Evolutionary conservation across 2,329 filamentous ascomycete genomes (phyloP).

Genomic region (Talaromyces sp.): DNA sequence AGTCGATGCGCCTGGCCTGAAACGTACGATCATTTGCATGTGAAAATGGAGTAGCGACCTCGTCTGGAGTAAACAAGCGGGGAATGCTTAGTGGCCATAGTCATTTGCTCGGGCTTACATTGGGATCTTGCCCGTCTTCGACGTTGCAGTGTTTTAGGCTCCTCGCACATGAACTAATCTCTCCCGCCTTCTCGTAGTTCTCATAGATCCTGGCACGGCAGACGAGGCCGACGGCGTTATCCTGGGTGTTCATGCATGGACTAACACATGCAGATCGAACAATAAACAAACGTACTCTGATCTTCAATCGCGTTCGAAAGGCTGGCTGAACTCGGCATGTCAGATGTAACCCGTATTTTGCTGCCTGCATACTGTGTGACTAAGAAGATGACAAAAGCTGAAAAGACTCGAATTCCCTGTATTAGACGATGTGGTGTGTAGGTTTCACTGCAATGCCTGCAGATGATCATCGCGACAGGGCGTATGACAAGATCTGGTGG

Average conservation of each 20-base stretch:
- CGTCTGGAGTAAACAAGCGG: not conserved
- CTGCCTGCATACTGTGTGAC: not conserved
- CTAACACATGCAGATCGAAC: not conserved
- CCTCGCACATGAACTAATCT: not conserved
- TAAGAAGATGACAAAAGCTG: not conserved
- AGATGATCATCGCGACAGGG: not conserved
- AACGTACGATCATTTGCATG: not conserved
- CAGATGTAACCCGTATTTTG: not conserved
- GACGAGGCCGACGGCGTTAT: not conserved
- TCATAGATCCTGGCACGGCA: not conserved
- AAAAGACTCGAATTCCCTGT: not conserved
- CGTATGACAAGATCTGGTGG: conserved; percentile 5
- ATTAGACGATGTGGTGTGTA: not conserved
- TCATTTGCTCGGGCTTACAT: not conserved
- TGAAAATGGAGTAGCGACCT: not conserved
- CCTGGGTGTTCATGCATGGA: conserved; percentile 6
- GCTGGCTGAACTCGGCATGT: not conserved
- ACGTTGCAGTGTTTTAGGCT: not conserved
- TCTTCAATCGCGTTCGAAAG: not conserved
- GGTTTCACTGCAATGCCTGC: not conserved
- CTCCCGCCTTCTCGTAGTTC: not conserved
- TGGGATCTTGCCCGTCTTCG: not conserved
- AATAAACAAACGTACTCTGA: not conserved
- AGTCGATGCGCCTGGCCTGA: not conserved
- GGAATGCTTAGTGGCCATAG: not conserved